phyloP scores from a whole-genome alignment of 768 basidiomycete genomes.

The Nidularia sp. region DNA sequence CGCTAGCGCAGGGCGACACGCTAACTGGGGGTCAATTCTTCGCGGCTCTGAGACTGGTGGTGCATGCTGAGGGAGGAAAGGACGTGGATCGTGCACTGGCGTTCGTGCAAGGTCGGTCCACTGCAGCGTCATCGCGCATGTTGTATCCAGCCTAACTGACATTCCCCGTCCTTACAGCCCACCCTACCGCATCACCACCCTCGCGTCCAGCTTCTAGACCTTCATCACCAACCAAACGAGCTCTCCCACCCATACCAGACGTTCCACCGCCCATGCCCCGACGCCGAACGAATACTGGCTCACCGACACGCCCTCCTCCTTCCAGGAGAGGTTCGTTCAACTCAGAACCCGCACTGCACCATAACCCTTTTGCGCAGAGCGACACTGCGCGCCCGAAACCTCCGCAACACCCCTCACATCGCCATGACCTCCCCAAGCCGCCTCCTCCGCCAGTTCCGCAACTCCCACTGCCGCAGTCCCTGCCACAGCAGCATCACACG shows the following conservation, averaged over 20 bases:
- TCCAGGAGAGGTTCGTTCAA: too few relatives aligned
- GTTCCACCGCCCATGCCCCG: slow-evolving; percentile 14
- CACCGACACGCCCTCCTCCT: not conserved
- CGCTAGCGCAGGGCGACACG: slow-evolving; percentile 44
- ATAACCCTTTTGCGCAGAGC: too few relatives aligned
- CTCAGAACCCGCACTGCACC: too few relatives aligned
- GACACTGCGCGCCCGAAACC: too few relatives aligned
- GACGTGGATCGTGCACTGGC: slow-evolving; percentile 63
- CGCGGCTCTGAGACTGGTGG: slow-evolving; percentile 63
- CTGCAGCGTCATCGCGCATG: too few relatives aligned
- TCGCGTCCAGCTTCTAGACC: slow-evolving; percentile 14
- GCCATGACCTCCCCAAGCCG: slow-evolving; percentile 5
- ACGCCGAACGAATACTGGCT: slow-evolving; percentile 3
- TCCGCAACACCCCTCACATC: too few relatives aligned
- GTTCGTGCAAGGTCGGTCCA: slow-evolving; percentile 67
- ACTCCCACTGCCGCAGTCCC: slow-evolving; percentile 19
- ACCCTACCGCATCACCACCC: slow-evolving; percentile 6
- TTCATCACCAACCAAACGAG: not conserved
- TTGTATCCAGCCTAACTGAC: not conserved
- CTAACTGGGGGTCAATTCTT: slow-evolving; percentile 74
- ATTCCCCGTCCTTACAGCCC: not conserved
- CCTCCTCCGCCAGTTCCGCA: slow-evolving; percentile 9
- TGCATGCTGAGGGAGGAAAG: slow-evolving; percentile 59
- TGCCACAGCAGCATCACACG: slow-evolving; percentile 19
- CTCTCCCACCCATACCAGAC: slow-evolving; percentile 14